A percentile compares a stretch with the other conserved stretches of the same genome.
These are phyloP conservation scores for Penicillium sp. DNA, from an alignment of 2,329 filamentous ascomycete species.

Conservation along the genomic window DNA sequence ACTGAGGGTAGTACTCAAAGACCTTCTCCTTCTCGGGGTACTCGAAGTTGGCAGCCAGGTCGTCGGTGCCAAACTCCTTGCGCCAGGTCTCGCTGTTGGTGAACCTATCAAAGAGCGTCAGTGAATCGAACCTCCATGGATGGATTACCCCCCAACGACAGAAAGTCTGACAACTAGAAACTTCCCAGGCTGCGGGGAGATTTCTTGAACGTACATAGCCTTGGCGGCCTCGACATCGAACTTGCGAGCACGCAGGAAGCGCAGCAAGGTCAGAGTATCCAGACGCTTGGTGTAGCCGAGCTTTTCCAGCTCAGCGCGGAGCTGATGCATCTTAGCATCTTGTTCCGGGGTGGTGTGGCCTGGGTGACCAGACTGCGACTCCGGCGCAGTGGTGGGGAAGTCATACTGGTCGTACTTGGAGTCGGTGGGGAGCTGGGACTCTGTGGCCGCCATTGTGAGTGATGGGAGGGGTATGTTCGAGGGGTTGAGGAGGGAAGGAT, in stretches of 20 bases:
- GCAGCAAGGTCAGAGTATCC: constrained; percentile 89
- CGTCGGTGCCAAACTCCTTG: constrained; percentile 79
- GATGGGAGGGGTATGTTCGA: constrained; percentile 12
- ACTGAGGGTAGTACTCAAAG: constrained; percentile 93
- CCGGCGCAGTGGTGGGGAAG: constrained; percentile 77
- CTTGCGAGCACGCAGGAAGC: constrained; percentile 91
- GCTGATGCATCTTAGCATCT: constrained; percentile 84
- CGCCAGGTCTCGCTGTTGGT: constrained; percentile 88
- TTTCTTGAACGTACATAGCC: constrained; percentile 69
- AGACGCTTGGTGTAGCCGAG: constrained; percentile 80
- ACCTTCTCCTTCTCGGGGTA: constrained; percentile 84
- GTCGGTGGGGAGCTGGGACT: constrained; percentile 58
- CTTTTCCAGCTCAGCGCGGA: constrained; percentile 80
- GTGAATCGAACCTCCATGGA: background rate
- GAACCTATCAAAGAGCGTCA: constrained; percentile 65
- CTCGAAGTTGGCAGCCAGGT: constrained; percentile 76
- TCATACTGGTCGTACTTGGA: constrained; percentile 97
- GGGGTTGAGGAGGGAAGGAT: constrained; percentile 6
- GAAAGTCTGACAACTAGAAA: background rate
- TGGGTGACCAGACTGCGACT: constrained; percentile 73
- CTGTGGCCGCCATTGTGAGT: constrained; percentile 33
- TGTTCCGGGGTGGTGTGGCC: constrained; percentile 84
- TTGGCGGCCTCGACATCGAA: constrained; percentile 84
- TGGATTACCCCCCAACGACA: background rate
- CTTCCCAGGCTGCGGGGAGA: constrained; percentile 2